Evolutionary conservation across 148 eudicot species (phyloP), one percentile per base, ranked within the genome.

Genomic region (Rheum nobile): DNA sequence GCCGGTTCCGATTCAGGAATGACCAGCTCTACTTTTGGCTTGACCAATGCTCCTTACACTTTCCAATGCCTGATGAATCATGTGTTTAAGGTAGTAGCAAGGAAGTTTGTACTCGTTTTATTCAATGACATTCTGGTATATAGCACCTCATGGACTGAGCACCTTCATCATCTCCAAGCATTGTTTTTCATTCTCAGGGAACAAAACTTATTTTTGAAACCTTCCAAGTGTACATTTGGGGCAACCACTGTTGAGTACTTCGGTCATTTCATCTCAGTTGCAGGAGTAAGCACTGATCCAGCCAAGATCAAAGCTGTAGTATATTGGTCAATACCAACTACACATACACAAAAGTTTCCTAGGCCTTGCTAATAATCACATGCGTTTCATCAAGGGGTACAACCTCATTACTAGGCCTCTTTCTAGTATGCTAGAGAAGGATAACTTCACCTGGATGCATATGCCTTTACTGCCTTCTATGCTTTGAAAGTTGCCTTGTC

Each of bases 121-220:
- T 70, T 71, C 21, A 71, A 75, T n/a, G 71, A 75, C 16, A 79
- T 79, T 1, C 12, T 79, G 1, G 42, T 79, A 0, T 75, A 74
- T 4, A 75, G 65, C 4, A 0, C 34, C 19, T 16, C 43, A 2
- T 43, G 44, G 21, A 32, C 44, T 0, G 28, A 21, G 8, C 74
- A 72, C 4, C 9, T 72, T 0, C 12, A 5, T 3, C 74, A 72
- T 34, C 35, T 72, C 0, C 16, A 31, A 1, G 1, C 2, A 11
- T 1, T 46, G 1, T 21, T 72, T 12, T 10, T 1, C 16, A 42
- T 44, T 9, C 1, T 72, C 0, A 44, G 52, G 9, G 29, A 44
- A 7, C 5, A 41, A 0, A 7, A n/a, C 8, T n/a, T 72, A 4
- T 41, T 0, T 13, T 4, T 28, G 9, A 72, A 72, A 26, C 8